phyloP scores from a whole-genome alignment of 108 stramenopile genomes.

The Fragilaria crotonensis region DNA sequence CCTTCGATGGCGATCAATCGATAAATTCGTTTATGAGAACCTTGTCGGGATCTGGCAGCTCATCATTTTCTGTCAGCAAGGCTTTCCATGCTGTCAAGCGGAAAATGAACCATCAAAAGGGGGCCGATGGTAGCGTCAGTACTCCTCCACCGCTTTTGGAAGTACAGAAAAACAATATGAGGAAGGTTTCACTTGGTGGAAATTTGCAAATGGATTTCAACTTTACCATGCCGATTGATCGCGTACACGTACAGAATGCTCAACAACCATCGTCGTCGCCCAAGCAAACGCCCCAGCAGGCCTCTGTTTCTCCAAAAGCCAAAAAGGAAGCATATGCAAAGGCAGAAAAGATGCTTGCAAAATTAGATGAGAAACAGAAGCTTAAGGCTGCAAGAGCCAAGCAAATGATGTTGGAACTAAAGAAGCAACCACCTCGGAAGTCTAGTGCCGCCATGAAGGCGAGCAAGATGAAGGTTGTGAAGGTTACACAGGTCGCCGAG shows the following conservation, averaged over 20 bases:
- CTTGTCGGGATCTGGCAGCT: neutral
- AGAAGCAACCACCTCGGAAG: no score
- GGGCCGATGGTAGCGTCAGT: neutral
- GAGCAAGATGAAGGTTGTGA: no score
- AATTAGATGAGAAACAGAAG: neutral
- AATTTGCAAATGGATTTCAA: neutral
- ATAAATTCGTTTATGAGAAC: neutral
- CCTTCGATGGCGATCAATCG: neutral
- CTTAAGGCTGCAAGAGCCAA: neutral
- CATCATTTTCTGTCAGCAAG: neutral
- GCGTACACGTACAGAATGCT: neutral
- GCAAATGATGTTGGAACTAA: neutral
- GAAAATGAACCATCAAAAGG: neutral
- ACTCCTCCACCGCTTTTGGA: neutral
- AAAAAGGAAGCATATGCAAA: neutral
- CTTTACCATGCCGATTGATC: neutral
- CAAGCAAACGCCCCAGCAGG: neutral
- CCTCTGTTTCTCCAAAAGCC: neutral
- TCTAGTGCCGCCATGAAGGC: no score
- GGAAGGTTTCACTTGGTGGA: neutral
- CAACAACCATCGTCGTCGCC: no score
- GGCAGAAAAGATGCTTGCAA: neutral
- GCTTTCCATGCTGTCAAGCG: neutral
- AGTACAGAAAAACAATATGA: neutral
- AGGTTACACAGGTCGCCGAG: no score